Conservation (phyloP, 176 grass and related monocot species). For the Bromus sterilis region DNA sequence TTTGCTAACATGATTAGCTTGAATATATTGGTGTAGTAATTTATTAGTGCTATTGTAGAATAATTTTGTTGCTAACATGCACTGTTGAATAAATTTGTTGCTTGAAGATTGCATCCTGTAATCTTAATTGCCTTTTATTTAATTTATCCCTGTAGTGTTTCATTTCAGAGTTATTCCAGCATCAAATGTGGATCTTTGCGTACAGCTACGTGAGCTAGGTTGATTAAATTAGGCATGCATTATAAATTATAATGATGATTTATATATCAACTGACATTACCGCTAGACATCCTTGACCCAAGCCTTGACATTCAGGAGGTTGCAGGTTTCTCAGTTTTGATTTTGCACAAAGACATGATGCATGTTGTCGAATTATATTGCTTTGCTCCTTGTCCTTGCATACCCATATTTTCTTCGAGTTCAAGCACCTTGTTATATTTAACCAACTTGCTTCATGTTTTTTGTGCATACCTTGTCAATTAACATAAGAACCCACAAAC, state of each 20-base stretch:
- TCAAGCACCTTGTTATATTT: background rate
- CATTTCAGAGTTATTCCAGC: background rate
- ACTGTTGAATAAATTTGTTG: background rate
- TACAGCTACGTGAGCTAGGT: background rate
- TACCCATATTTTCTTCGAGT: background rate
- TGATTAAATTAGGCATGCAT: background rate
- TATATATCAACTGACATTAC: background rate
- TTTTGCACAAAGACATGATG: background rate
- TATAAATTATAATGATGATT: background rate
- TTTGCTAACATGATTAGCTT: background rate
- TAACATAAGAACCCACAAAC: background rate
- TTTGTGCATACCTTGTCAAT: background rate
- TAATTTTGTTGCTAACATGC: background rate
- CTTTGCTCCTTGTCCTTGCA: background rate
- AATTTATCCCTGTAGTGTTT: background rate
- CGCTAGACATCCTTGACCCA: background rate
- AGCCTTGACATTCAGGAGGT: background rate
- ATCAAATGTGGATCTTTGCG: background rate
- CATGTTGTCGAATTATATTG: background rate
- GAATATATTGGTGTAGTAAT: background rate
- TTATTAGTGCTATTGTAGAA: background rate
- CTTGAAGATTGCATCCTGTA: background rate
- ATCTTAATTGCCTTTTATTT: background rate
- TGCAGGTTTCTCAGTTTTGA: background rate
- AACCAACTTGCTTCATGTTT: background rate